Evolutionary conservation across 139 green algal species (phyloP), one percentile per base, ranked within the genome.

Genomic region (Dunaliella primolecta): DNA sequence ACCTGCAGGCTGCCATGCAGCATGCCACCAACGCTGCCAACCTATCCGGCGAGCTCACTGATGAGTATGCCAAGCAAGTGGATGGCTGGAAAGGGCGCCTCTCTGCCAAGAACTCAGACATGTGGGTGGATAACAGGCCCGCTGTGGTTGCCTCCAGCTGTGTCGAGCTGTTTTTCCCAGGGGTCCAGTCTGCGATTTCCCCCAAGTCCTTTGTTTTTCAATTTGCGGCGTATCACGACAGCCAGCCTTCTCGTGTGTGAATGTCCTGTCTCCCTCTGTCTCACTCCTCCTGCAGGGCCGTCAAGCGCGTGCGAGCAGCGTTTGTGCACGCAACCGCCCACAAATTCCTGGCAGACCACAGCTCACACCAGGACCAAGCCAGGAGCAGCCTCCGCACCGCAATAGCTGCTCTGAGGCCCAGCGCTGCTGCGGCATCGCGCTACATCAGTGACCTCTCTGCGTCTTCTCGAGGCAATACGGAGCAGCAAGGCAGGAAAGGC

Each of bases 311-410:
- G 25, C 74, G n/a, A 15, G 83, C 83, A 20, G 75, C 55, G 1
- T 31, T 78, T 31, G 30, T 86, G 15, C 75, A 77, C 2, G 83
- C 36, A 1, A 46, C 83, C 29, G 29, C 36, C n/a, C 64, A 82
- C 31, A 86, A 86, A 38, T 86, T 86, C 75, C 20, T 86, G n/a
- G 83, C 74, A 27, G 74, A 84, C 1, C 38, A 55, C 3, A 27
- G 35, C 1, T n/a, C n/a, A n/a, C 46, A 37, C 29, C 33, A n/a
- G 35, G 29, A 30, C 2, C n/a, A 70, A 25, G 29, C 34, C 25
- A 2, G 25, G 36, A 27, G 21, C 36, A 36, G 30, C 29, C 37
- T 86, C 36, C 24, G 81, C 3, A 24, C 46, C 21, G 83, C 83
- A 1, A 30, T 86, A 0, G 2, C 30, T 57, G 56, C 32, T 34